Evolutionary conservation across 225 moss, liverwort and hornwort genomes (phyloP), one percentile per base, ranked within the genome.

Genomic region (Marchantia paleacea): DNA sequence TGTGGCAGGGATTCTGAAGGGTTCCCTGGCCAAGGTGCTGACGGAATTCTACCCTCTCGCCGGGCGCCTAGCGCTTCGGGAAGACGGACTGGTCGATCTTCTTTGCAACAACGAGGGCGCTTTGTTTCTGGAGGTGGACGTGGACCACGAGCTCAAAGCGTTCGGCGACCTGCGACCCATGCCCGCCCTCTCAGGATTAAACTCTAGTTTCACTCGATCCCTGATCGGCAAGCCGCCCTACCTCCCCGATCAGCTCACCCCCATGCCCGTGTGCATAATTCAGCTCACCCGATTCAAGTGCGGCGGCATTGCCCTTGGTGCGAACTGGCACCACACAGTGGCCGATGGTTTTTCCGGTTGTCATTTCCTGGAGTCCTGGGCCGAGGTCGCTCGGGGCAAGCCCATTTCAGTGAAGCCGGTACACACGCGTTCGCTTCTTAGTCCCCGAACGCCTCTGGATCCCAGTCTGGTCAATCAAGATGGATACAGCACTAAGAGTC

Each of bases 281-380:
- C 76, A 82, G 82, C 77, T 82, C 25, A 82, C 82, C 5, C 19
- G 71, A 28, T 82, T 82, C 77, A 74, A 55, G 82, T 84, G 84
- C 78, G 82, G 79, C 16, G 82, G 76, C 74, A 16, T 87, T 6
- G 82, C 82, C 26, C 55, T 87, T 24, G 81, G 60, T 4, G 84
- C 66, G 8, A 87, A 84, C 26, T 87, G 87, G 87, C 87, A 87
- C 77, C 87, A 87, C 68, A 87, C 84, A 0, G 82, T 87, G 31
- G 84, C 84, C 7, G 87, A 87, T 78, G 84, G 87, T 7, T 47
- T 69, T 0, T 55, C 84, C 10, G 87, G 87, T 0, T 84, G 84
- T 52, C 87, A 84, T 26, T 87, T 87, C 78, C 68, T 87, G 51
- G 78, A 77, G 19, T 84, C 82, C 2, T 87, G 87, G 87, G 77